Conservation (phyloP, 176 grass and related monocot species). For the Triticum aestivum region DNA sequence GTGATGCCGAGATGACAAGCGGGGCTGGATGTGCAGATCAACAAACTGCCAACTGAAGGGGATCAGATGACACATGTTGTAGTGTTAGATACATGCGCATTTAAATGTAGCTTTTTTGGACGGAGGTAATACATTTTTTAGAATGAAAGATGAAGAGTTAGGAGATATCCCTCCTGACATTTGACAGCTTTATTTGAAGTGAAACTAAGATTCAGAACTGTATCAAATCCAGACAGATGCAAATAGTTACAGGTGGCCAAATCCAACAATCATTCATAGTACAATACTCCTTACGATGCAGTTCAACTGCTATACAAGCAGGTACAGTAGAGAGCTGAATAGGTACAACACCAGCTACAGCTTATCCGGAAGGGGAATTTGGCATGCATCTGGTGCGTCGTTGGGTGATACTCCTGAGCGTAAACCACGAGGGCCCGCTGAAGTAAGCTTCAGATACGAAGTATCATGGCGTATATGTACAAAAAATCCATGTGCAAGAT, state of each 20-base stretch:
- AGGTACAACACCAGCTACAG: constrained; percentile 29
- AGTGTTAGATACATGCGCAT: too few relatives aligned
- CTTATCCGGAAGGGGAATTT: neutral
- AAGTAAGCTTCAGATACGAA: constrained; percentile 25
- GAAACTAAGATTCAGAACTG: too few relatives aligned
- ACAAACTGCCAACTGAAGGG: neutral
- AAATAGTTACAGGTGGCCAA: too few relatives aligned
- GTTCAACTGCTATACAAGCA: constrained; percentile 39
- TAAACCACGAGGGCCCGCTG: neutral
- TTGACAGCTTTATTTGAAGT: too few relatives aligned
- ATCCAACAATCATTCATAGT: neutral
- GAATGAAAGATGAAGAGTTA: too few relatives aligned
- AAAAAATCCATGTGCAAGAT: constrained; percentile 34
- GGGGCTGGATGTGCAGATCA: constrained; percentile 30
- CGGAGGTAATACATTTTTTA: too few relatives aligned
- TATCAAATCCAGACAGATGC: too few relatives aligned
- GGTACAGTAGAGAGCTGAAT: constrained; percentile 45
- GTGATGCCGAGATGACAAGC: constrained; percentile 14
- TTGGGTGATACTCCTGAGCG: constrained; percentile 2
- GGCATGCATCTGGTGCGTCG: constrained; percentile 14
- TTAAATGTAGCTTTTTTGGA: too few relatives aligned
- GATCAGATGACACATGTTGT: too few relatives aligned
- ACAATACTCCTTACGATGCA: neutral
- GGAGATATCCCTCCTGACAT: too few relatives aligned
- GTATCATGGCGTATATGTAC: constrained; percentile 42